phyloP scores from a whole-genome alignment of 768 basidiomycete genomes.

The Fomitopsis pulvina region DNA sequence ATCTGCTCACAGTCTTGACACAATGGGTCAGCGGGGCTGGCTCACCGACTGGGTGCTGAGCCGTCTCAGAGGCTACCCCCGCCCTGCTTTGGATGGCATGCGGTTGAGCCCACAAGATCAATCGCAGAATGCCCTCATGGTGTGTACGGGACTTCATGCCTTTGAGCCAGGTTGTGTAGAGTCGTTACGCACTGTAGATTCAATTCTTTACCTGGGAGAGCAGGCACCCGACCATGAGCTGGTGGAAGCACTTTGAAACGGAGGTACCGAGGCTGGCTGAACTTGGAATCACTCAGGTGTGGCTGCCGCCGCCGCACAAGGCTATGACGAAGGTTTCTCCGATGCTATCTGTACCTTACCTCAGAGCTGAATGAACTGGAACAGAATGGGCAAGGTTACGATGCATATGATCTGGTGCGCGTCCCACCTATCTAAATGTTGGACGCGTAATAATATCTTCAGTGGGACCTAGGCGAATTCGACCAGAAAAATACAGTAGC shows the following conservation, averaged over 20 bases:
- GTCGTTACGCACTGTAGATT: slow-evolving; percentile 32
- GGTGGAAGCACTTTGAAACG: slow-evolving; percentile 73
- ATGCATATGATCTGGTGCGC: slow-evolving; percentile 77
- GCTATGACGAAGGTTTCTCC: slow-evolving; percentile 51
- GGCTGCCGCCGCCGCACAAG: slow-evolving; percentile 83
- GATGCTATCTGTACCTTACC: not conserved
- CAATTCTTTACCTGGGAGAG: slow-evolving; percentile 88
- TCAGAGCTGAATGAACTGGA: not conserved
- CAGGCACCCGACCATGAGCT: slow-evolving; percentile 48
- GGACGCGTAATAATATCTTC: not conserved
- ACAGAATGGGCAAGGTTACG: slow-evolving; percentile 72
- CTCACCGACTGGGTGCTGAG: not conserved
- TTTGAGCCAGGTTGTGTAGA: not conserved
- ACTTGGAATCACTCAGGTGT: slow-evolving; percentile 73
- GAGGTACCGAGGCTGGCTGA: slow-evolving; percentile 57
- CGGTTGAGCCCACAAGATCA: slow-evolving; percentile 45
- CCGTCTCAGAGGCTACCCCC: slow-evolving; percentile 5
- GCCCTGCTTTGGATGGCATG: slow-evolving; percentile 54
- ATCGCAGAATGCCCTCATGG: slow-evolving; percentile 61
- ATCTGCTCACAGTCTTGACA: not conserved
- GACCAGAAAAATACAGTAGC: slow-evolving; percentile 60
- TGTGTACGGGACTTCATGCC: slow-evolving; percentile 26
- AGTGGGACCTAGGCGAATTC: slow-evolving; percentile 91
- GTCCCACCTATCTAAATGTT: not conserved
- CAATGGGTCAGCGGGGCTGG: slow-evolving; percentile 4